Evolutionary conservation across 441 rosid genomes (phyloP).

Genomic region (Gossypium schwendimanii): DNA sequence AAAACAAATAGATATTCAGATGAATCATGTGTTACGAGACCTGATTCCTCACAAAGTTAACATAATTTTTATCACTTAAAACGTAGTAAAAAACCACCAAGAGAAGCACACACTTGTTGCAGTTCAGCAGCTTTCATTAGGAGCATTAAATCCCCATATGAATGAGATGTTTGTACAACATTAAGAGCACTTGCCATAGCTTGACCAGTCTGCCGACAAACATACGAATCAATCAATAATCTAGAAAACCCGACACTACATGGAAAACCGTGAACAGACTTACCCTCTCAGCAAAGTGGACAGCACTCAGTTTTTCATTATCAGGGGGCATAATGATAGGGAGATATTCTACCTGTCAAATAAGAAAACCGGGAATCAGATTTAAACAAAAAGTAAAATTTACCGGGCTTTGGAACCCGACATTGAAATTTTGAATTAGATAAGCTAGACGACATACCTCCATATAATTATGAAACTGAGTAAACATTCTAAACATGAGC

Average conservation of each 20-base stretch:
- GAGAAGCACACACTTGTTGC: conserved; percentile 45
- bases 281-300: conserved; percentile 71
- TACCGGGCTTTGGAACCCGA: neutral
- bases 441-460: conserved; percentile 46
- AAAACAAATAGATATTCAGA: neutral
- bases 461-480: conserved; percentile 97
- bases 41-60: neutral
- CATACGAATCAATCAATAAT: conserved; percentile 10
- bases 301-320: conserved; percentile 56
- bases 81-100: neutral
- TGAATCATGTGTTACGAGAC: neutral
- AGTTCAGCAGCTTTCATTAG: conserved; percentile 55
- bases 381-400: neutral
- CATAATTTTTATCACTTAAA: neutral
- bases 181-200: conserved; percentile 70
- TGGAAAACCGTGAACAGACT: conserved; percentile 17
- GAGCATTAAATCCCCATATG: conserved; percentile 84
- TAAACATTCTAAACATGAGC: conserved; percentile 95
- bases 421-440: conserved; percentile 9
- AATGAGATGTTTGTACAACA: conserved; percentile 79
- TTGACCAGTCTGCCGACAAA: conserved; percentile 56
- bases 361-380: neutral
- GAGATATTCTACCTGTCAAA: conserved; percentile 78
- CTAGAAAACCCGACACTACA: neutral
- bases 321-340: conserved; percentile 65